Conservation (phyloP, 164 flowering plant species). For the Magnolia kwangsiensis region DNA sequence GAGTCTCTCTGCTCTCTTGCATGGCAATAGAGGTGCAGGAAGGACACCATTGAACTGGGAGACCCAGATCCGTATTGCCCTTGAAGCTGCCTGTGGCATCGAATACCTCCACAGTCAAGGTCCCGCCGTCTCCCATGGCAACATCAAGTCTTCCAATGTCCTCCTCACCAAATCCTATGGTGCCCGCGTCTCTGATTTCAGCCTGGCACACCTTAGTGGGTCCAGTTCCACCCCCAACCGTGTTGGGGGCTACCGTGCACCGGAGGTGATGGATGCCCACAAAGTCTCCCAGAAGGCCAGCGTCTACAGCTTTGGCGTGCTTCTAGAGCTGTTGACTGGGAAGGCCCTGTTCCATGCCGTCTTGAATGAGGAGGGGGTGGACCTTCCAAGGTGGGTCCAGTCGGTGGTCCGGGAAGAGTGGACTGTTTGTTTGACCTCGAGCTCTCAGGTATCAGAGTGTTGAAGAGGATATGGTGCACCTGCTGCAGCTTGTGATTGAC, state of each 20-base stretch:
- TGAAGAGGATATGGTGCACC: slow-evolving; percentile 87
- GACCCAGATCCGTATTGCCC: slow-evolving; percentile 66
- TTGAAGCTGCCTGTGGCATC: slow-evolving; percentile 78
- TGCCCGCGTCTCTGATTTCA: slow-evolving; percentile 77
- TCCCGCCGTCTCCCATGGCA: slow-evolving; percentile 66
- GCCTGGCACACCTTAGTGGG: slow-evolving; percentile 64
- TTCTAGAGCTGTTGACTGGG: slow-evolving; percentile 81
- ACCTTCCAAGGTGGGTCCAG: slow-evolving; percentile 91
- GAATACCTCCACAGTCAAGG: slow-evolving; percentile 64
- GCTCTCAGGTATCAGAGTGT: slow-evolving; percentile 72
- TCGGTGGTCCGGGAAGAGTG: slow-evolving; percentile 82
- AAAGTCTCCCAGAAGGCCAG: slow-evolving; percentile 81
- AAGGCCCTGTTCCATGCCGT: slow-evolving; percentile 73
- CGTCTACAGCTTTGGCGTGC: slow-evolving; percentile 86
- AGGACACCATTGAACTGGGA: slow-evolving; percentile 91
- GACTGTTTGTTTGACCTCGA: slow-evolving; percentile 75
- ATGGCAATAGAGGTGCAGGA: slow-evolving; percentile 74
- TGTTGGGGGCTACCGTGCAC: slow-evolving; percentile 84
- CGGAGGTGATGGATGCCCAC: slow-evolving; percentile 74
- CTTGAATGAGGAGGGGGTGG: slow-evolving; percentile 80
- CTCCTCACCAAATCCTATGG: slow-evolving; percentile 66
- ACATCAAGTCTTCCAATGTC: slow-evolving; percentile 85
- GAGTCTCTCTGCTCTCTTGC: too few species aligned
- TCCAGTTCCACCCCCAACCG: slow-evolving; percentile 59
- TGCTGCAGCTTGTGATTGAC: slow-evolving; percentile 68